phyloP scores from a whole-genome alignment of 306 rosid species.

The Boehmeria nivea region DNA sequence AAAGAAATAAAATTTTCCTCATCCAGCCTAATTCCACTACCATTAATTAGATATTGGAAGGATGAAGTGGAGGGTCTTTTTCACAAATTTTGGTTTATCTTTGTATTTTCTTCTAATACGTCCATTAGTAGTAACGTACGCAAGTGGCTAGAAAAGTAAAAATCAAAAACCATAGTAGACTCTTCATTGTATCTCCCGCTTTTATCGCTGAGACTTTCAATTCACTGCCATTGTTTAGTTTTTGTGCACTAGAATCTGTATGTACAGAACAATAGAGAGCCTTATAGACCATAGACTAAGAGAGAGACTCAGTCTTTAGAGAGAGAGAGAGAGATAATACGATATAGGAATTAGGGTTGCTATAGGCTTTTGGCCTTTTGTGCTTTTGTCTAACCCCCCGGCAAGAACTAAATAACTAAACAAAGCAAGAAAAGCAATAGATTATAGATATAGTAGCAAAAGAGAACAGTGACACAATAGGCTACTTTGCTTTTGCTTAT shows the following conservation, averaged over 20 bases:
- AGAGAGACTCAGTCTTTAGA: slow-evolving; percentile 7
- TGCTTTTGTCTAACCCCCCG: slow-evolving; percentile 39
- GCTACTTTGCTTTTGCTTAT: slow-evolving; percentile 31
- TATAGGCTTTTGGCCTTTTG: slow-evolving; percentile 37
- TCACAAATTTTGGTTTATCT: background rate
- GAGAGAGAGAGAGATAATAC: background rate
- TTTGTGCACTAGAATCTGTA: background rate
- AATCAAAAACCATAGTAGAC: background rate
- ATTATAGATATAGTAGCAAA: too few species aligned
- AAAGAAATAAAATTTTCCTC: background rate
- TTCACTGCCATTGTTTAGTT: slow-evolving; percentile 26
- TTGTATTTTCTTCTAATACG: slow-evolving; percentile 2
- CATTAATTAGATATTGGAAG: background rate
- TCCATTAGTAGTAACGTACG: background rate
- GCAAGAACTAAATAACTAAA: background rate
- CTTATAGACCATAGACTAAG: slow-evolving; percentile 7
- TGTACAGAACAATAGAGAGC: too few species aligned
- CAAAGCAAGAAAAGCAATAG: background rate
- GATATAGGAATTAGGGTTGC: slow-evolving; percentile 25
- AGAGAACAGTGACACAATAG: slow-evolving; percentile 33
- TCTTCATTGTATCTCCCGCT: slow-evolving; percentile 37
- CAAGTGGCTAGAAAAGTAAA: slow-evolving; percentile 19
- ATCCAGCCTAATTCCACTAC: background rate
- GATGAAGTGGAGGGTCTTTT: background rate
- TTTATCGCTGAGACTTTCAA: slow-evolving; percentile 29